These are phyloP conservation scores for Phtheirospermum japonicum DNA, from an alignment of 257 asterid genomes.

Conservation along the genomic window DNA sequence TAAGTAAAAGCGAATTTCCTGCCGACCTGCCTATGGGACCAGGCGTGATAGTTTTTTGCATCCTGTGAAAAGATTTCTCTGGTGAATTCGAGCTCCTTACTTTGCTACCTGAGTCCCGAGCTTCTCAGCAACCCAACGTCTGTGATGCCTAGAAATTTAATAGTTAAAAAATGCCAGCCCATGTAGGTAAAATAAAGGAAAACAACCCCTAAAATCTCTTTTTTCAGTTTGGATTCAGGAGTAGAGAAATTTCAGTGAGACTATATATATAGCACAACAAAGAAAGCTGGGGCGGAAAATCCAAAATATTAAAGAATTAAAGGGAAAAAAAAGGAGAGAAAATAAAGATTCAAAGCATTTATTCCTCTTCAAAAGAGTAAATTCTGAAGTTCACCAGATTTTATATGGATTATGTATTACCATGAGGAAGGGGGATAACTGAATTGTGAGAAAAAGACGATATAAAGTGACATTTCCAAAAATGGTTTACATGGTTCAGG, in stretches of 20 bases:
- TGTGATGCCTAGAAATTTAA: conserved; percentile 73
- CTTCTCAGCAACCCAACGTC: conserved; percentile 95
- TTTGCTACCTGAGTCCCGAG: conserved; percentile 51
- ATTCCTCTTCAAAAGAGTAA: neutral
- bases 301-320: too few relatives aligned
- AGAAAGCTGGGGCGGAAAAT: too few relatives aligned
- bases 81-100: conserved; percentile 73
- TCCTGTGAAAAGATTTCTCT: conserved; percentile 59
- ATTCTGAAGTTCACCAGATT: too few relatives aligned
- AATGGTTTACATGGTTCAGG: too few relatives aligned
- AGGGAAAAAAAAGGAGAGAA: too few relatives aligned
- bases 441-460: too few relatives aligned
- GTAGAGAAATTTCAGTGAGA: neutral
- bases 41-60: conserved; percentile 94
- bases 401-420: too few relatives aligned
- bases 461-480: too few relatives aligned
- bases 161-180: neutral
- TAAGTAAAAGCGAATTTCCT: conserved; percentile 3
- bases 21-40: conserved; percentile 97
- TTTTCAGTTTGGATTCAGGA: conserved; percentile 8
- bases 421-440: too few relatives aligned
- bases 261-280: too few relatives aligned
- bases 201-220: neutral
- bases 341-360: too few relatives aligned
- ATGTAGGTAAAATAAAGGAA: conserved; percentile 11